phyloP scores from a whole-genome alignment of 768 basidiomycete genomes.

The Scleroderma bovista region DNA sequence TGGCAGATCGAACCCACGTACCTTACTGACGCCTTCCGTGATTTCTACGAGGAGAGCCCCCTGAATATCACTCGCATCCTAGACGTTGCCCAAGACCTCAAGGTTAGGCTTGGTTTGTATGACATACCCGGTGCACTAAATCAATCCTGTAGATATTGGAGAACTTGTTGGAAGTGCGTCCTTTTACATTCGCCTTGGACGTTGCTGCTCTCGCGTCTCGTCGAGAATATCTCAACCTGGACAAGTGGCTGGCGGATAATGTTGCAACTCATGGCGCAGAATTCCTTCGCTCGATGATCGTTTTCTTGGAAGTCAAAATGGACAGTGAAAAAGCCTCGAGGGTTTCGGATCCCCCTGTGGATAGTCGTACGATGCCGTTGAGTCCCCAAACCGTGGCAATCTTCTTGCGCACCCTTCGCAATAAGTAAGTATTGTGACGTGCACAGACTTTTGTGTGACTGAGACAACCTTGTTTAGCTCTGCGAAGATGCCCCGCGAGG shows the following conservation, averaged over 20 bases:
- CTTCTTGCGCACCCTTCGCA: conserved; percentile 84
- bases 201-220: conserved; percentile 91
- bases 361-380: conserved; percentile 81
- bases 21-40: conserved; percentile 81
- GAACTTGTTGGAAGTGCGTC: conserved; percentile 83
- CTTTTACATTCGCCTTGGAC: conserved; percentile 87
- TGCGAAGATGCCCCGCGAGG: conserved; percentile 65
- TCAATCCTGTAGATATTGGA: conserved; percentile 68
- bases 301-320: conserved; percentile 91
- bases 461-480: conserved; percentile 41
- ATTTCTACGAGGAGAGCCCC: conserved; percentile 88
- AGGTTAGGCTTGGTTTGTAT: conserved; percentile 44
- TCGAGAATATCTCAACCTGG: conserved; percentile 89
- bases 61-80: conserved; percentile 92
- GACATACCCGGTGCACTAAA: background rate
- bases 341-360: conserved; percentile 71
- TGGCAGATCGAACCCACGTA: conserved; percentile 88
- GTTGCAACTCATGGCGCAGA: conserved; percentile 76
- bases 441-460: background rate
- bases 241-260: conserved; percentile 94
- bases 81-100: conserved; percentile 92
- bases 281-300: conserved; percentile 82
- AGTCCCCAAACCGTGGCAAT: conserved; percentile 86
- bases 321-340: conserved; percentile 76
- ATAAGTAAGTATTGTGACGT: conserved; percentile 48